A percentile compares a stretch with the other conserved stretches of the same genome.
These are phyloP conservation scores for Hawksworthiomyces lignivorus DNA, from an alignment of 2,329 filamentous ascomycete species.

Conservation along the genomic window DNA sequence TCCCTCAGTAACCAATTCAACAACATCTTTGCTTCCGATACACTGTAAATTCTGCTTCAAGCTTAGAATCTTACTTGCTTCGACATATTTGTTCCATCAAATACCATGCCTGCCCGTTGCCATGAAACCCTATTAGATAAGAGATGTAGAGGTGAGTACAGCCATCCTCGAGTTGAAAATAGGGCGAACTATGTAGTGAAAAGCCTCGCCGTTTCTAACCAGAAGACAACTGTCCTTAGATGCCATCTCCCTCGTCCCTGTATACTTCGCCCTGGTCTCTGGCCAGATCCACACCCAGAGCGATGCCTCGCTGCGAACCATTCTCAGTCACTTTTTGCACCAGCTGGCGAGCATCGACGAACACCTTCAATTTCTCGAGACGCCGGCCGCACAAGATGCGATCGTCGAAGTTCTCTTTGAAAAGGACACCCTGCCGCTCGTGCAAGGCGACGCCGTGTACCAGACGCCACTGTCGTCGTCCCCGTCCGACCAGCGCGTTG, in stretches of 20 bases:
- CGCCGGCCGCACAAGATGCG: slow-evolving; percentile 15
- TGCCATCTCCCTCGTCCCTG: slow-evolving; percentile 22
- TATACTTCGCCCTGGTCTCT: slow-evolving; percentile 19
- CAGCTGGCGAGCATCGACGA: slow-evolving; percentile 18
- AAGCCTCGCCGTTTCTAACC: too few relatives aligned
- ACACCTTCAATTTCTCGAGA: slow-evolving; percentile 14
- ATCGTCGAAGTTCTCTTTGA: slow-evolving; percentile 28
- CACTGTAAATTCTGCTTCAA: too few relatives aligned
- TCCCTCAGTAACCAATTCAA: too few relatives aligned
- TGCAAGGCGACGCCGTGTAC: slow-evolving; percentile 22
- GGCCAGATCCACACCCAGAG: slow-evolving; percentile 21
- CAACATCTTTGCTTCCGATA: too few relatives aligned
- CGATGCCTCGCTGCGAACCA: slow-evolving; percentile 20
- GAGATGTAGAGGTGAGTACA: slow-evolving; percentile 6
- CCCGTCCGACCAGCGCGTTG: too few relatives aligned
- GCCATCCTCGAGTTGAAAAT: background rate
- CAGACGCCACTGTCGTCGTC: too few relatives aligned
- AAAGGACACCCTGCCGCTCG: slow-evolving; percentile 23
- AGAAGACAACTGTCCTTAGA: slow-evolving; percentile 15
- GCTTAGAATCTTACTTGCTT: too few relatives aligned
- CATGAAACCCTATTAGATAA: background rate
- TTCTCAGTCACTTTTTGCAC: slow-evolving; percentile 19
- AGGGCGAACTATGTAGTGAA: too few relatives aligned
- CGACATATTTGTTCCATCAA: too few relatives aligned
- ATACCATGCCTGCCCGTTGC: too few relatives aligned